Conservation (phyloP, 495 filamentous ascomycete genomes). For the Hyphodiscus hymeniophilus region DNA sequence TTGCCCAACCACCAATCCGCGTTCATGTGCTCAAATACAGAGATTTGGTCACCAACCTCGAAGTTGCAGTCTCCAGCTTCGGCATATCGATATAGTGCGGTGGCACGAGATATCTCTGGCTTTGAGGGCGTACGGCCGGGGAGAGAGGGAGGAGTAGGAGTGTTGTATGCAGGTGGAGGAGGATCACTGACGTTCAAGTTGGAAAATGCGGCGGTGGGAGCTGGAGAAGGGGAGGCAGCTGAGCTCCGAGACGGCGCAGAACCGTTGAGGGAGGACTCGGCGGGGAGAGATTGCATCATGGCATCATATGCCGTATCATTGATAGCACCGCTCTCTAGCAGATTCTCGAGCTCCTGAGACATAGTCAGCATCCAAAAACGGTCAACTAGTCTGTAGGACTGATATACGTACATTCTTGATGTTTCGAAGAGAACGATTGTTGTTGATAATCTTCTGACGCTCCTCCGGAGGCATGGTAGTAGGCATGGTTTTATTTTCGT, state of each 20-base stretch:
- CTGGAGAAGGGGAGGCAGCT: constrained; percentile 29
- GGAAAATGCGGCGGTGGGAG: constrained; percentile 26
- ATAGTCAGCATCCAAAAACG: too few relatives aligned
- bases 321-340: constrained; percentile 71
- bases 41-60: constrained; percentile 64
- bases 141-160: constrained; percentile 35
- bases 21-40: constrained; percentile 85
- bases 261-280: constrained; percentile 47
- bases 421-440: constrained; percentile 74
- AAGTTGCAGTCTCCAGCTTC: constrained; percentile 75
- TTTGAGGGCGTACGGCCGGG: constrained; percentile 47
- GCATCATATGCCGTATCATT: constrained; percentile 58
- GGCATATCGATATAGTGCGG: constrained; percentile 77
- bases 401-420: constrained; percentile 65
- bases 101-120: constrained; percentile 59
- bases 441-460: constrained; percentile 25
- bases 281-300: constrained; percentile 66
- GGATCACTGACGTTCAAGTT: constrained; percentile 32
- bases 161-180: constrained; percentile 42
- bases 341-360: constrained; percentile 79
- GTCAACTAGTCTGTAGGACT: too few relatives aligned
- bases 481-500: constrained; percentile 14
- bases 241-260: constrained; percentile 27
- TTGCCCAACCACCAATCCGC: constrained; percentile 93
- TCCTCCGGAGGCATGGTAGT: constrained; percentile 19